phyloP scores from a whole-genome alignment of 73 alveolate species.

The Paramecium caudatum region DNA sequence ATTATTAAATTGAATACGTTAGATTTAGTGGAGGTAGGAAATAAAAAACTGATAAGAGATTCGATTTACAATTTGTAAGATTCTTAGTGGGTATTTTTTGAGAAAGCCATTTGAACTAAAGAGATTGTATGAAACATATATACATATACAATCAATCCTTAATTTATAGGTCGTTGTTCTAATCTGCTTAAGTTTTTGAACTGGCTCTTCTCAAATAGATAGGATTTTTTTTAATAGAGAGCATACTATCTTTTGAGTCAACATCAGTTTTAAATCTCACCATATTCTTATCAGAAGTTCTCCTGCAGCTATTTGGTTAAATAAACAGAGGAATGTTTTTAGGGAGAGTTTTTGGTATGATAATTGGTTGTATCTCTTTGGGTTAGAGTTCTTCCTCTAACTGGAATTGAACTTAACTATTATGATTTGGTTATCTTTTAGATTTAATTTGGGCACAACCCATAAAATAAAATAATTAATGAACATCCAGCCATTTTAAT shows the following conservation, averaged over 20 bases:
- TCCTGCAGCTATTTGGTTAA: constrained; percentile 43
- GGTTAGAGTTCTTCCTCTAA: background rate
- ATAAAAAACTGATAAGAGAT: too few species aligned
- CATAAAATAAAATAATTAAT: constrained; percentile 35
- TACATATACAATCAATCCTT: too few species aligned
- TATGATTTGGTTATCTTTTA: background rate
- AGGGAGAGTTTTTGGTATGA: constrained; percentile 2
- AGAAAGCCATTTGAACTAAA: too few species aligned
- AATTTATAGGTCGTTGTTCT: background rate
- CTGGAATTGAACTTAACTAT: background rate
- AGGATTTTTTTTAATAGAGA: constrained; percentile 45
- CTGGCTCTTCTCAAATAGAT: constrained; percentile 49
- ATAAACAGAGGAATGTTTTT: constrained; percentile 47
- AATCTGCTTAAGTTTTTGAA: constrained; percentile 55
- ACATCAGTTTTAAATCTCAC: constrained; percentile 20
- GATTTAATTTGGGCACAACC: constrained; percentile 34
- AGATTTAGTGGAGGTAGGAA: too few species aligned
- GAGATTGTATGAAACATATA: too few species aligned
- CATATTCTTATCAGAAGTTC: constrained; percentile 26
- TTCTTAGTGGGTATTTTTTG: too few species aligned
- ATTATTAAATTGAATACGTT: too few species aligned
- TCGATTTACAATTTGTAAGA: too few species aligned
- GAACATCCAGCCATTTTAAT: too few species aligned
- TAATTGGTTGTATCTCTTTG: background rate
- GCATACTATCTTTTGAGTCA: constrained; percentile 7